Base-by-base conservation (phyloP, 2,329 filamentous ascomycete species). In the Claviceps humidiphila region DNA sequence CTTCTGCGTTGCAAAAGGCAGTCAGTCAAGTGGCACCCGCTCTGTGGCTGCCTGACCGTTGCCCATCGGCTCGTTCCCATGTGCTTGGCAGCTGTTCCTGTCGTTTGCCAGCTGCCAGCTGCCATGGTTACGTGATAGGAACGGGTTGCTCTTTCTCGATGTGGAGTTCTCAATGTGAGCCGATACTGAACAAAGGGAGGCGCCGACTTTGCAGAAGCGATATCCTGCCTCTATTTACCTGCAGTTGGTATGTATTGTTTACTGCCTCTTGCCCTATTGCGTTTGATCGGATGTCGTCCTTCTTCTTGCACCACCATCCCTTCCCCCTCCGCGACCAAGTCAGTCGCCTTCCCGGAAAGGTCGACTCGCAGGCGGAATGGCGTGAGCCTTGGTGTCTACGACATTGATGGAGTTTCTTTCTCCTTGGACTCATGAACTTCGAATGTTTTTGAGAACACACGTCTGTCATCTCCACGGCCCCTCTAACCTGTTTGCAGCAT, bases 401-500 rank as follows among this genome's bases (percentile, higher is more conserved):
- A 17, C 2, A 47, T 37, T 44, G 37, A 24, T 20, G 24, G 16
- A 34, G 22, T 30, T 39, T 13, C 8, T 16, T 7, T 51, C 44
- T 47, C 39, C 11, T 42, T 47, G 50, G 41, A 34, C 3, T 34
- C 30, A 34, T 34, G 30, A 34, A 11, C 5, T 41, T 51, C 30
- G 3, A 38, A 37, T 24, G n/a, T 46, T 34, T 50, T 44, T 26
- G 55, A 56, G 34, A 48, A 50, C 30, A 41, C 22, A 34, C 37
- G 41, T n/a, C 20, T 51, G 30, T 30, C 5, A 38, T 37, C 38
- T 45, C 47, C n/a, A 46, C 39, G 26, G 51, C 45, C 45, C 17
- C 43, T 38, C 17, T 52, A 20, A 20, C 52, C 20, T 8, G 26
- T 24, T 6, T 48, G 24, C 54, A 58, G 26, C 54, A 74, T 74